phyloP scores from a whole-genome alignment of 2,329 filamentous ascomycete genomes.

The Trichoderma pleuroti region DNA sequence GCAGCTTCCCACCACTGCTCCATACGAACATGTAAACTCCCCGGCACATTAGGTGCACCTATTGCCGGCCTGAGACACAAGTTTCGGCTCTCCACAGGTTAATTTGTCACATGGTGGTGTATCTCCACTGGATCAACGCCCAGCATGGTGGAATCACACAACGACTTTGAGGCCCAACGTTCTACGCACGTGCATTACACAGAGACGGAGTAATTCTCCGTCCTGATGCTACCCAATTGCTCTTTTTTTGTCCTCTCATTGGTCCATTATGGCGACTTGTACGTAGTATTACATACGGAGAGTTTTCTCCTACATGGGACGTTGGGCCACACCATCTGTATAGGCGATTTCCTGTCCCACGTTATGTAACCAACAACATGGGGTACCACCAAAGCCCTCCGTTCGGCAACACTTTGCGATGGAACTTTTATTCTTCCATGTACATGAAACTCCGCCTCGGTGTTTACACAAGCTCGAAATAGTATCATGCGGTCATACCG shows the following conservation, averaged over 20 bases:
- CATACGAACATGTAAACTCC: neutral
- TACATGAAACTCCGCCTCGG: neutral
- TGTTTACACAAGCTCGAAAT: neutral
- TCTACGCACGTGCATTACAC: neutral
- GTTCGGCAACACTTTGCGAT: neutral
- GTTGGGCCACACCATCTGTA: neutral
- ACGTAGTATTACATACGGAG: neutral
- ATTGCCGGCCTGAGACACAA: neutral
- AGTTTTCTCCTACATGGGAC: neutral
- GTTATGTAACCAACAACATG: neutral
- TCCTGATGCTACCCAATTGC: neutral
- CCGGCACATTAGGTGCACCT: neutral
- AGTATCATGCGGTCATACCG: neutral
- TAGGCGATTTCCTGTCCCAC: neutral
- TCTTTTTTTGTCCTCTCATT: neutral
- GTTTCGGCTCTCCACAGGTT: neutral
- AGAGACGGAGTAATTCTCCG: neutral
- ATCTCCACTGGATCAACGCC: neutral
- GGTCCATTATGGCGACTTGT: neutral
- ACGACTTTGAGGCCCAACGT: neutral
- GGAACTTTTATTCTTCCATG: neutral
- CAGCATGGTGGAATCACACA: neutral
- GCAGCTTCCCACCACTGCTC: neutral
- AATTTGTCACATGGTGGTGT: neutral
- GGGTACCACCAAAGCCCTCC: neutral